Evolutionary conservation across 805 yeast species (phyloP), one percentile per base, ranked within the genome.

Genomic region (Saturnispora kantuleensis): DNA sequence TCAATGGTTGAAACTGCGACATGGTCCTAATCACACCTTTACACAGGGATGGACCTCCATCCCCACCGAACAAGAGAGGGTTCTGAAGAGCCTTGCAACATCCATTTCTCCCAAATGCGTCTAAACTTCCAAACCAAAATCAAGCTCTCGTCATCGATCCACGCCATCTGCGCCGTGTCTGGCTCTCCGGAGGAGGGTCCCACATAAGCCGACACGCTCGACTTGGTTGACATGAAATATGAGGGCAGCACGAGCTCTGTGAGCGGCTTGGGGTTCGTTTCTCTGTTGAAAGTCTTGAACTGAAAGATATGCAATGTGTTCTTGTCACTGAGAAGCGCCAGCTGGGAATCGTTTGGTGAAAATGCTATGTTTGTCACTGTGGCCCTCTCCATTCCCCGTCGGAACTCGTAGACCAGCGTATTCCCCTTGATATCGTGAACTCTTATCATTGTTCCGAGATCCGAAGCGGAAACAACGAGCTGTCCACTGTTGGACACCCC

Each of bases 301-400:
- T 81, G 84, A 64, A 77, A 93, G 3, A 90, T 76, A 63, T 93
- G 98, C 43, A 93, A 65, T 0, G 98, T 93, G 52, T 78, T 81
- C 58, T 90, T 93, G 63, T 87, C 96, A 12, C 95, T 82, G 18
- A 93, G 66, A 5, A 87, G 88, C 0, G 97, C 96, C 40, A 93
- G 67, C 54, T 78, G 76, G 10, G 77, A 62, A 39, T 87, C 89
- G 52, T 78, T 73, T 8, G 84, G 88, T 5, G 90, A 81, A 59
- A 90, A 88, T 44, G 79, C 79, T 81, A 93, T 80, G 7, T 93
- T 81, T 35, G 83, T 84, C 7, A 93, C 75, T 13, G 71, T 68
- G 1, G 96, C 97, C 42, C 80, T 73, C 60, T 93, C 97, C 16
- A 89, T 59, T 0, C 98, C 98, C 41, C 98, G 70, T 53, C 97